Evolutionary conservation across 305 asterid species (phyloP), one percentile per base, ranked within the genome.

Genomic region (Fraxinus floribunda): DNA sequence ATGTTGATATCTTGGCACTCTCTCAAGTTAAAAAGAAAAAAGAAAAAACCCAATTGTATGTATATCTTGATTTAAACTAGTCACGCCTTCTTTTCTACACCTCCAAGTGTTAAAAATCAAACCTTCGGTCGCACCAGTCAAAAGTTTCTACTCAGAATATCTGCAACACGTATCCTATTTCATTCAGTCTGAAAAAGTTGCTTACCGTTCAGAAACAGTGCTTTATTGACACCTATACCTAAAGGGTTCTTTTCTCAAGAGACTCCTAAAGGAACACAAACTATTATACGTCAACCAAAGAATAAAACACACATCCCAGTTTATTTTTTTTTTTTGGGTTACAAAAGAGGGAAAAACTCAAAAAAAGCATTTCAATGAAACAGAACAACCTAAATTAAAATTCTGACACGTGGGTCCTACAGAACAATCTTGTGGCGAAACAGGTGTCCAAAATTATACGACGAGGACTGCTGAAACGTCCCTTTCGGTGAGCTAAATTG

Each of bases 131-230:
- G 29, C 13, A 22, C 72, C 32, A 64, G 73, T 24, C 73, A 64
- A 64, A 64, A 24, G 15, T 62, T 22, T 62, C 32, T 8, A 34
- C 38, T 3, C 24, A 70, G 10, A 32, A 70, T 24, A 68, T 71
- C 76, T 84, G 64, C 72, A 75, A 24, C 34, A 79, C 22, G 2
- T 34, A 39, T 46, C 81, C 83, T 30, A 15, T 30, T 57, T 68
- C 82, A 78, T 13, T 79, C 60, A 80, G 66, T 32, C 34, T 77
- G 60, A 55, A 18, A 88, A 80, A 89, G 95, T 91, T 93, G 92
- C 95, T 87, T 89, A 91, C 94, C 93, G 91, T 82, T 86, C 83
- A 81, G 85, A 89, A 93, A 90, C 91, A 81, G 82, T 80, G 81
- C 85, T 85, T 70, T 81, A 62, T 20, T 73, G 83, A 72, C 82